Base-by-base conservation (phyloP, 1,284 basidiomycete genomes). In the Gomphus bonarii region DNA sequence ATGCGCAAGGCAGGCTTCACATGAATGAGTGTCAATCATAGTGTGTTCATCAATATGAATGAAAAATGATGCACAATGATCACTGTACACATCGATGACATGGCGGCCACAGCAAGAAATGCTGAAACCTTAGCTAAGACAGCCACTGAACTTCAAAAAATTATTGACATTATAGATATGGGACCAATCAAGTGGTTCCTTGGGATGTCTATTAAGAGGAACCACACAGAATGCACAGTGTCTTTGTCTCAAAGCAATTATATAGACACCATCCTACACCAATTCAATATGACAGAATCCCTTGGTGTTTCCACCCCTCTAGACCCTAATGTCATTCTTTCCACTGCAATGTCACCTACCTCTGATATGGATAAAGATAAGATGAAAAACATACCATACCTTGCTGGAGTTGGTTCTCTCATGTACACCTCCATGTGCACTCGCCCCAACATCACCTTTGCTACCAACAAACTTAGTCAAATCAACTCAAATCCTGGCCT, bases 21-120 rank as follows among this genome's bases (percentile, higher is more conserved):
- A 0, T 55, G 64, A 0, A 61, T 71, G 0, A 14, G 59, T 0
- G 61, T 63, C 28, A 68, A 76, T 31, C 64, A 68, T 52, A 75
- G 75, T 51, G 59, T 75, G 1, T 73, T 72, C 57, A 66, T 59
- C 36, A 25, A 63, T 0, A 43, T 54, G 4, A 25, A 46, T 1
- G 44, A 46, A 0, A 14, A 22, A 12, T 59, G 58, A 9, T 62
- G 60, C 5, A 63, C 68, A n/a, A 55, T 72, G 22, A 64, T 67
- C 22, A 61, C 62, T 2, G 63, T 69, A 36, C 68, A 69, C 20
- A 65, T 72, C 44, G 65, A 72, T 52, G 69, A 71, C 60, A 65
- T 66, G 3, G 65, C 66, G 30, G 62, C 68, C 22, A 57, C 64
- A 14, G 58, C 67, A 38, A 57, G 46, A 16, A n/a, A n/a, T 9